phyloP scores from a whole-genome alignment of 2,329 filamentous ascomycete species.

The Penicillium sp. region DNA sequence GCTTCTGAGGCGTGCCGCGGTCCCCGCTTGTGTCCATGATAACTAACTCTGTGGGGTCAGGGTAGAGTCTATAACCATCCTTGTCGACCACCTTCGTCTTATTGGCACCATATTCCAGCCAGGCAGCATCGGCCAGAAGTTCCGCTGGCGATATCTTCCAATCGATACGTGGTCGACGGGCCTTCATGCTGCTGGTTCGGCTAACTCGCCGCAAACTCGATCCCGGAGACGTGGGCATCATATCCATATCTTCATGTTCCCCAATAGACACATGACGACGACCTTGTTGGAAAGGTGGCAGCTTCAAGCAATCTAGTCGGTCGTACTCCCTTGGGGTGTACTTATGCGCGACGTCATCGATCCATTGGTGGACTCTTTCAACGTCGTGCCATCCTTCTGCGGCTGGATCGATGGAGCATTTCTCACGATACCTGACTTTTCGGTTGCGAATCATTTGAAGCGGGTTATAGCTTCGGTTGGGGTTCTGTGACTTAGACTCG shows the following conservation, averaged over 20 bases:
- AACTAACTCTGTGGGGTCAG: conserved; percentile 25
- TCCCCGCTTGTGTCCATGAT: conserved; percentile 12
- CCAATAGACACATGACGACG: conserved; percentile 12
- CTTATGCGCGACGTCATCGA: conserved; percentile 63
- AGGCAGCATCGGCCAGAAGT: conserved; percentile 83
- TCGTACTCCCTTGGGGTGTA: conserved; percentile 44
- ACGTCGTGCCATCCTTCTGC: conserved; percentile 75
- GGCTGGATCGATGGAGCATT: conserved; percentile 69
- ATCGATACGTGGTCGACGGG: conserved; percentile 72
- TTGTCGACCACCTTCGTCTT: conserved; percentile 78
- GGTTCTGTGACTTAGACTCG: conserved; percentile 28
- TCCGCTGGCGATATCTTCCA: conserved; percentile 84
- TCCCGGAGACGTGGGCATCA: conserved; percentile 33
- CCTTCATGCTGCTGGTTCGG: conserved; percentile 52
- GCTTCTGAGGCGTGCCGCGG: conserved; percentile 5
- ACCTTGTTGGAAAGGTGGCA: conserved; percentile 42
- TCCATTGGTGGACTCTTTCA: conserved; percentile 69
- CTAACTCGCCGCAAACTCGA: conserved; percentile 40
- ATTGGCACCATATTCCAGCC: conserved; percentile 80
- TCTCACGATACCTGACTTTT: conserved; percentile 76
- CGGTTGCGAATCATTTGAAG: conserved; percentile 90
- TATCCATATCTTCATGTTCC: conserved; percentile 24
- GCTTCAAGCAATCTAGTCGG: conserved; percentile 42
- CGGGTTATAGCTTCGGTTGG: conserved; percentile 76
- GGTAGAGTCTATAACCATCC: conserved; percentile 67